These are phyloP conservation scores for Furcasterigmium furcatum DNA, from an alignment of 2,329 filamentous ascomycete species.

Conservation along the genomic window DNA sequence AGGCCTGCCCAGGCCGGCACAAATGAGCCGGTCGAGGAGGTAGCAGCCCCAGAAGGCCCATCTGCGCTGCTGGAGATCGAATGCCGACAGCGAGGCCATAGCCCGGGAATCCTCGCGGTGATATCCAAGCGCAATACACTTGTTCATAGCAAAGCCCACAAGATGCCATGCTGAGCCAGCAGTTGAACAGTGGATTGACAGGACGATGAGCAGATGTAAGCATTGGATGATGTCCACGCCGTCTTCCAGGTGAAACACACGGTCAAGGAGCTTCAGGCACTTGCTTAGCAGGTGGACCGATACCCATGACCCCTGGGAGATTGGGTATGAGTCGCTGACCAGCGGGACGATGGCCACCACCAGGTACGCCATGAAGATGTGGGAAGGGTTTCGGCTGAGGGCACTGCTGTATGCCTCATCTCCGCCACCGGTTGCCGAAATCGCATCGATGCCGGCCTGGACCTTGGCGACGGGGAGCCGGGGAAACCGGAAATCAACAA, in stretches of 20 bases:
- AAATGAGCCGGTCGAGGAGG: conserved; percentile 6
- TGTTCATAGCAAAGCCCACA: conserved; percentile 11
- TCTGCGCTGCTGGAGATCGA: conserved; percentile 6
- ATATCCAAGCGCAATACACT: conserved; percentile 7
- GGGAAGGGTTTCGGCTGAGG: conserved; percentile 3
- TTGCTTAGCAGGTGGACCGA: conserved; percentile 9
- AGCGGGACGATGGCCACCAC: conserved; percentile 10
- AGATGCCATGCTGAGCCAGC: conserved; percentile 12
- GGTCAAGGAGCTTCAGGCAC: conserved; percentile 9
- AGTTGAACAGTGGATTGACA: conserved; percentile 11
- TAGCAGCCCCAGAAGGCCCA: conserved; percentile 10
- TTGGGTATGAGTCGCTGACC: conserved; percentile 9
- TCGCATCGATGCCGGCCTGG: conserved; percentile 7
- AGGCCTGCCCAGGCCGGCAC: conserved; percentile 6
- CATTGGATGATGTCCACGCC: conserved; percentile 12
- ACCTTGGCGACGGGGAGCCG: conserved; percentile 8
- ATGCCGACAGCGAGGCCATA: neutral
- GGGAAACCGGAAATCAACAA: conserved; percentile 11
- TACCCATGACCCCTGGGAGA: conserved; percentile 10
- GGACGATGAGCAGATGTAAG: conserved; percentile 8
- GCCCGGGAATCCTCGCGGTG: conserved; percentile 5
- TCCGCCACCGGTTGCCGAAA: conserved; percentile 2
- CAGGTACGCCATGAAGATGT: conserved; percentile 12
- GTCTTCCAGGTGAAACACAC: conserved; percentile 10
- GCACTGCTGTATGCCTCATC: conserved; percentile 2